A percentile compares a stretch with the other conserved stretches of the same genome.
These are phyloP conservation scores for Daldinia caldariorum DNA, from an alignment of 495 filamentous ascomycete species.

Conservation along the genomic window DNA sequence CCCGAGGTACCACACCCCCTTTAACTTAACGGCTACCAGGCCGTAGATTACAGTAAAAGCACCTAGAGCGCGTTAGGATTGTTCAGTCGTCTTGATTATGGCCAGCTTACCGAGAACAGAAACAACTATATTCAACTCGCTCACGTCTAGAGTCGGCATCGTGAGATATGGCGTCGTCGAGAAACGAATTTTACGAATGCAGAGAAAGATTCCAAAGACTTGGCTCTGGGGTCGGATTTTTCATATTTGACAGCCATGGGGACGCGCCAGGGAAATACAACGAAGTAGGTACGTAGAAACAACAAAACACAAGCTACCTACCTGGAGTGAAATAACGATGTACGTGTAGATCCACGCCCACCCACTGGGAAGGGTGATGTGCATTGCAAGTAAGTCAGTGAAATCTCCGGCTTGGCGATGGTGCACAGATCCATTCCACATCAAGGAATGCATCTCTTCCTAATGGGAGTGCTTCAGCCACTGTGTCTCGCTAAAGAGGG, in stretches of 20 bases:
- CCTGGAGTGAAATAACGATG: constrained; percentile 23
- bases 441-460: constrained; percentile 35
- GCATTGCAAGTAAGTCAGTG: constrained; percentile 31
- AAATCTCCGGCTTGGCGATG: constrained; percentile 43
- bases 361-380: constrained; percentile 30
- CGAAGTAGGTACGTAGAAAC: too few species aligned
- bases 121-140: constrained; percentile 61
- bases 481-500: constrained; percentile 26
- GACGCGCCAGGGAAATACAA: constrained; percentile 36
- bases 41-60: constrained; percentile 57
- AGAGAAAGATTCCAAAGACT: constrained; percentile 7
- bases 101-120: constrained; percentile 55
- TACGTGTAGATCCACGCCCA: constrained; percentile 39
- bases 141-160: constrained; percentile 63
- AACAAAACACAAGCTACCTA: constrained; percentile 5
- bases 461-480: constrained; percentile 20
- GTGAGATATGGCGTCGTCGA: constrained; percentile 19
- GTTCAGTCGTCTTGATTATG: constrained; percentile 10
- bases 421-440: constrained; percentile 37
- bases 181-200: constrained; percentile 2
- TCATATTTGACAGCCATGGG: constrained; percentile 11
- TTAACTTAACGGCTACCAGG: constrained; percentile 63
- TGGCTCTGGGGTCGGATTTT: constrained; percentile 1
- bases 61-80: constrained; percentile 36
- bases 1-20: constrained; percentile 65